Conservation (phyloP, 169 alveolate species). For the Plasmodium inui region DNA sequence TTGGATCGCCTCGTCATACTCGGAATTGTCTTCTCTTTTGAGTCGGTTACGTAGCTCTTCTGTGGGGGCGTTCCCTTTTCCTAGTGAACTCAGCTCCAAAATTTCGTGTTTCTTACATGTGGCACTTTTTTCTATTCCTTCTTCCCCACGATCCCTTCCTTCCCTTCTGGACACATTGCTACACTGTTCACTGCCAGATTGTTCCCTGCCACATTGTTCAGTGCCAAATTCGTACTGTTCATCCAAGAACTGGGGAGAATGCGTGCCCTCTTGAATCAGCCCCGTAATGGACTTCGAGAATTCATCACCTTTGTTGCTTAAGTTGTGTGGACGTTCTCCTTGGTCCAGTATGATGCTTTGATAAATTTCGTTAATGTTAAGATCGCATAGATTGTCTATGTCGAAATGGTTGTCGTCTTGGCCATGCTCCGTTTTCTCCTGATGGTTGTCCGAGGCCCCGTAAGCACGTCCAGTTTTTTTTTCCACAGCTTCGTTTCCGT, state of each 20-base stretch:
- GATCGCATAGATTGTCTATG: constrained; percentile 7
- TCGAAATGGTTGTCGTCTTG: neutral
- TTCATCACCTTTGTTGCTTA: neutral
- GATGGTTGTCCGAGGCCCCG: neutral
- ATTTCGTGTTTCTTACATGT: neutral
- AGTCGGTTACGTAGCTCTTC: neutral
- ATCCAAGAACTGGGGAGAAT: neutral
- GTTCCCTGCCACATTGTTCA: neutral
- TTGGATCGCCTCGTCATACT: neutral
- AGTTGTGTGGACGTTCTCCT: neutral
- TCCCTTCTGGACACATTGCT: neutral
- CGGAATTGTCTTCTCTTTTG: neutral
- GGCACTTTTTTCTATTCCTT: neutral
- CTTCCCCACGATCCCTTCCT: neutral
- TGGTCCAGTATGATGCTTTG: constrained; percentile 18
- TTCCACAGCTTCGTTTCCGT: neutral
- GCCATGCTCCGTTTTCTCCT: neutral
- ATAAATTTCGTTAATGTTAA: constrained; percentile 38
- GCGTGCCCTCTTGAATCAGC: neutral
- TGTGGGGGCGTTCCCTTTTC: neutral
- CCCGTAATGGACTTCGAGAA: neutral
- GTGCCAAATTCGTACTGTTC: neutral
- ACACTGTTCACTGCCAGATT: neutral
- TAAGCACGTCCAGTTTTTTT: neutral
- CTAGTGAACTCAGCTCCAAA: neutral